A percentile compares a stretch with the other conserved stretches of the same genome.
Conservation (phyloP, 768 basidiomycete species). For the Mycena sanguinolenta region DNA sequence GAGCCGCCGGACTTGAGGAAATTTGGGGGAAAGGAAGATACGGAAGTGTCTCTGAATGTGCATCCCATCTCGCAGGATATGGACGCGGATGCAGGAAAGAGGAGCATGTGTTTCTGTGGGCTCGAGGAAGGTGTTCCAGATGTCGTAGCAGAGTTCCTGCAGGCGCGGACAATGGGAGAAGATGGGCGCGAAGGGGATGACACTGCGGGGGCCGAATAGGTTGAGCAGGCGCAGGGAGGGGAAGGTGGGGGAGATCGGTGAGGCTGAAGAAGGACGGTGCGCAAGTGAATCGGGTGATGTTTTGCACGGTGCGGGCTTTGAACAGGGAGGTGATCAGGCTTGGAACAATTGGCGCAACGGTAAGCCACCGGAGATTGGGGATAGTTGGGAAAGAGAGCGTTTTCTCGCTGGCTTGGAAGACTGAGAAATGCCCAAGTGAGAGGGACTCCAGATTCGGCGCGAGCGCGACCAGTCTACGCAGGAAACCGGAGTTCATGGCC, state of each 20-base stretch:
- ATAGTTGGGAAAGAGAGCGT: neutral
- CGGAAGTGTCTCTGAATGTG: conserved; percentile 3
- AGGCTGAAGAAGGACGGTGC: neutral
- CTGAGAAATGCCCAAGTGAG: neutral
- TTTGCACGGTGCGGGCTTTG: neutral
- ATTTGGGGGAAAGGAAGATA: neutral
- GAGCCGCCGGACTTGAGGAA: conserved; percentile 1
- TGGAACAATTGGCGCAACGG: neutral
- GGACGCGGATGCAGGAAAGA: neutral
- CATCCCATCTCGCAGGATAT: conserved; percentile 1
- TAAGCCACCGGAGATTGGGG: neutral
- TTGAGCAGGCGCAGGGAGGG: neutral
- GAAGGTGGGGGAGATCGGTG: neutral
- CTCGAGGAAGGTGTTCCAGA: neutral
- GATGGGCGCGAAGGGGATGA: conserved; percentile 11
- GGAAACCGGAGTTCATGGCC: neutral
- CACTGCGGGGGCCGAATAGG: neutral
- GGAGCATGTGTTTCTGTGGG: neutral
- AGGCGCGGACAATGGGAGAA: conserved; percentile 20
- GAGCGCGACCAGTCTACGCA: neutral
- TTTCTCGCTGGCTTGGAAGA: neutral
- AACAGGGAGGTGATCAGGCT: neutral
- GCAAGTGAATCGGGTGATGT: conserved; percentile 15
- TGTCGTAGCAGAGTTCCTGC: conserved; percentile 23
- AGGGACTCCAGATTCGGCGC: conserved; percentile 11